Base-by-base conservation (phyloP, 352 stramenopile species). In the Globisporangium polare region DNA sequence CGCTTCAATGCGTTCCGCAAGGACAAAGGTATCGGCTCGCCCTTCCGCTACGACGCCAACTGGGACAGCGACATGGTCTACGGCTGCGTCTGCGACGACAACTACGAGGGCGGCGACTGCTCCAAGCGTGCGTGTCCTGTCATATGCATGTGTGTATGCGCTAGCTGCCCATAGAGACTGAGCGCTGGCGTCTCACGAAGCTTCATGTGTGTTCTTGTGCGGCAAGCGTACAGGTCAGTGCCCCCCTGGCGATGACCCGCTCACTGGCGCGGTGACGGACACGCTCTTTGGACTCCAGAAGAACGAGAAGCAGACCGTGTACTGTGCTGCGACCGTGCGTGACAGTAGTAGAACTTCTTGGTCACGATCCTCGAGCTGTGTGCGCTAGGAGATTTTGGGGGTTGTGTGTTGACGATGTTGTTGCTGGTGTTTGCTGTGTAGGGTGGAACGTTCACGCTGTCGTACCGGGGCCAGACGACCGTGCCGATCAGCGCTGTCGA, bases 11-110 rank as follows among this genome's bases (percentile, higher is more conserved):
- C 82, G 9, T 65, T 67, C 27, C 75, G 74, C 35, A 92, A 92
- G 58, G 80, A 92, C 66, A 73, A 66, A 47, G 81, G 81, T 13
- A 31, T 85, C 10, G 78, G 80, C 8, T 59, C 72, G 35, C 39
- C 60, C 10, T 73, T 89, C 46, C 49, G 61, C 15, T 92, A 92
- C 54, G 68, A 79, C 13, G 31, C 60, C 22, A 72, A 77, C 52
- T 97, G 91, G 91, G 91, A 97, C 73, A 82, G 75, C 31, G 78
- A 95, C 41, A 94, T 90, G 73, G 81, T 96, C 20, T 88, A 93
- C 59, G 91, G 91, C 56, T 97, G 91, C 68, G 71, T 94, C 31
- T 97, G 91, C 71, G 74, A 97, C 63, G 66, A 80, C 27, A 86
- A 81, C 39, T 97, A 82, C 58, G 75, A 74, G 18, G 86, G 90